Base-by-base conservation (phyloP, 2,329 filamentous ascomycete species). In the Stachybotrys elegans region DNA sequence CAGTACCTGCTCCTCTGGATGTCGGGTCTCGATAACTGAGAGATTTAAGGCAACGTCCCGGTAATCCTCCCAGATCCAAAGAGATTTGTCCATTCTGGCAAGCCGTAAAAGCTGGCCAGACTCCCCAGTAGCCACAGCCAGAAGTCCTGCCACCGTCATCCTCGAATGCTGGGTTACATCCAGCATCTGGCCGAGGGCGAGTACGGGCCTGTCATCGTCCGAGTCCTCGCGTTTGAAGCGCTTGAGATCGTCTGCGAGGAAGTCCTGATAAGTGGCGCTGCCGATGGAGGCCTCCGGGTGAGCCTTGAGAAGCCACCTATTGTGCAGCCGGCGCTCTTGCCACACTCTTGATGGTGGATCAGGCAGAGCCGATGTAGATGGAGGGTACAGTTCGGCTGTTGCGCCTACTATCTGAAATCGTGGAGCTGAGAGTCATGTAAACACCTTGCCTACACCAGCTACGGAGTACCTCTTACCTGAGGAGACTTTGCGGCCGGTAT, bases 21-120 rank as follows among this genome's bases (percentile, higher is more conserved):
- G 65, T 42, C 56, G 52, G 1, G 62, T 50, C 29, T 73, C 67
- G 8, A 75, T 56, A 0, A 66, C 64, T 6, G 68, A 68, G 1
- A 80, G 63, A 14, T 68, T 64, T 20, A 86, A 57, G 41, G 66
- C 70, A 2, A 69, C 59, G 31, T 68, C 68, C 27, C 65, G 63
- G 27, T 74, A 61, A 4, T 63, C 57, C 1, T 59, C 61, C 79
- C 82, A 86, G n/a, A 71, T 68, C 64, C 75, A 77, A 39, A 65
- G 66, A 39, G 79, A 72, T 19, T 71, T 59, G 4, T 69, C 66
- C 4, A 83, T 58, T 6, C 69, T 66, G 5, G 73, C 60, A 3
- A 88, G 56, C 3, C 77, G 76, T 9, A 88, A 62, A 2, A 77
- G 62, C 50, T 83, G 76, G 2, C 79, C 78, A 13, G 71, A 73